Evolutionary conservation across 139 green algal genomes (phyloP), one percentile per base, ranked within the genome.

Genomic region (Pleodorina starrii): DNA sequence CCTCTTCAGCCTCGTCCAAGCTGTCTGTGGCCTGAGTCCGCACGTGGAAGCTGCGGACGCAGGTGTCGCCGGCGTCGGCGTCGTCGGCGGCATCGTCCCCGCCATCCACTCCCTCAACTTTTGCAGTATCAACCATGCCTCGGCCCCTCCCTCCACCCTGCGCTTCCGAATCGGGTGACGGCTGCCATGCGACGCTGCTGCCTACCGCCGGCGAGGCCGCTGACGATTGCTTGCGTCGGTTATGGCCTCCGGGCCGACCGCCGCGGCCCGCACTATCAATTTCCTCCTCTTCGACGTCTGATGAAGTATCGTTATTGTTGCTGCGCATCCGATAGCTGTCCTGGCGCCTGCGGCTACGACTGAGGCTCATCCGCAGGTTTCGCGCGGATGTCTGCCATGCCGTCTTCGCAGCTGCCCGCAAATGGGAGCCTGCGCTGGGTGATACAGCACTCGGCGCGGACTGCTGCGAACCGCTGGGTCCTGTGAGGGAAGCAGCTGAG

Each of bases 301-400:
- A 80, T 17, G 40, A 14, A 59, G 11, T 57, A 16, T 21, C 43
- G 36, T 76, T 76, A 19, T 77, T 46, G 42, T 40, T 80, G 72
- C 29, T 82, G 43, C 74, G 74, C 9, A 40, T 25, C 0, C n/a
- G 74, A 44, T 82, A 63, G 44, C 74, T 82, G 5, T 82, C 74
- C 32, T 82, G 74, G 23, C 74, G 74, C n/a, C 43, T 82, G 27
- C 74, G 43, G 74, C 74, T 82, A 1, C 25, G 44, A 6, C 46
- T 82, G 27, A 82, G 43, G 74, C 74, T 82, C 44, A 44, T 82
- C 14, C 46, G 74, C 11, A 82, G 46, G 46, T 29, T 82, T 3
- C 74, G 74, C 10, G 77, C 77, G 9, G 77, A 84, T 5, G 77
- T 71, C 50, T 84, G 77, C 77, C 77, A 84, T 21, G 77, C 77